Evolutionary conservation across 2,329 filamentous ascomycete genomes (phyloP).

Genomic region (Periconia digitata): DNA sequence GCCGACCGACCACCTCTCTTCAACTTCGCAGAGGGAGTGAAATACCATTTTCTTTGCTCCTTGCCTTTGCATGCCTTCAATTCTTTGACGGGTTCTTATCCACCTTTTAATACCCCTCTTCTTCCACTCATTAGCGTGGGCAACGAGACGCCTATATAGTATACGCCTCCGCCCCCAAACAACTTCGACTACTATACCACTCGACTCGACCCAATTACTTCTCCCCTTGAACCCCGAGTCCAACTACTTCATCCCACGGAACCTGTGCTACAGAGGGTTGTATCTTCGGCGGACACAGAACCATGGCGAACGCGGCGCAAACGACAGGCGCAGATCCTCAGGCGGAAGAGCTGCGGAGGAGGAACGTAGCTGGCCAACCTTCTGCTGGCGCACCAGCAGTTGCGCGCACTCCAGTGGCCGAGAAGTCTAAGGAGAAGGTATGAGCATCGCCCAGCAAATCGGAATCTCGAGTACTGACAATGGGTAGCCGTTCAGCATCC

Average conservation of each 20-base stretch:
- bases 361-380: slow-evolving; percentile 43
- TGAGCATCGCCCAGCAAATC: slow-evolving; percentile 1
- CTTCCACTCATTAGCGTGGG: slow-evolving; percentile 14
- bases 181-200: not conserved
- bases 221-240: not conserved
- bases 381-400: slow-evolving; percentile 28
- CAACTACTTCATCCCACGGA: not conserved
- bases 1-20: slow-evolving; percentile 16
- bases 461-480: slow-evolving; percentile 17
- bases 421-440: slow-evolving; percentile 54
- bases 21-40: slow-evolving; percentile 25
- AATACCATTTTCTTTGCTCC: not conserved
- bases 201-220: not conserved
- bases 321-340: slow-evolving; percentile 46
- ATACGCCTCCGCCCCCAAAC: slow-evolving; percentile 5
- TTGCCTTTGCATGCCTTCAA: not conserved
- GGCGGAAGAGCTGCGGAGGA: slow-evolving; percentile 48
- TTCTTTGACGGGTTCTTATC: slow-evolving; percentile 6
- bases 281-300: slow-evolving; percentile 3
- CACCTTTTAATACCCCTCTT: slow-evolving; percentile 18
- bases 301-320: slow-evolving; percentile 33
- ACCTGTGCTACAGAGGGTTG: not conserved
- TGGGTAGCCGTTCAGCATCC: slow-evolving; percentile 53
- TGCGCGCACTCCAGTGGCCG: slow-evolving; percentile 36
- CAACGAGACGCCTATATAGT: not conserved